A percentile compares a stretch with the other conserved stretches of the same genome.
Evolutionary conservation across 2,329 filamentous ascomycete genomes (phyloP).

Genomic region (Tolypocladium ophioglossoides): DNA sequence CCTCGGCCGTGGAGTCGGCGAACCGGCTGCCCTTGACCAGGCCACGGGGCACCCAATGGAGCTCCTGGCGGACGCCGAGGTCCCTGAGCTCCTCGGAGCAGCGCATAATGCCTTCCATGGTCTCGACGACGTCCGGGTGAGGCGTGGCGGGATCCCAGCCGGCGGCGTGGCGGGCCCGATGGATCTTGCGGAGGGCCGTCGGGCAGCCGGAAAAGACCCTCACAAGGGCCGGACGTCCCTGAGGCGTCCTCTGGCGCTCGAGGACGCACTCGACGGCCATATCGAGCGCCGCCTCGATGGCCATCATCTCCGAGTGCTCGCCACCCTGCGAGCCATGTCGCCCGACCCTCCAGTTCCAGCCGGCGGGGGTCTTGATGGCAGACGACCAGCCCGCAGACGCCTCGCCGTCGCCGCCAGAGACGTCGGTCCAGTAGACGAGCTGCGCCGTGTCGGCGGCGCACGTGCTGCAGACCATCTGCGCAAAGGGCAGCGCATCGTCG

Average conservation of each 20-base stretch:
- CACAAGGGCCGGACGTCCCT: not conserved
- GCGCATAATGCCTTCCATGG: not conserved
- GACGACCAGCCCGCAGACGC: not conserved
- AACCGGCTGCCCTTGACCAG: constrained; percentile 3
- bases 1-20: constrained; percentile 1
- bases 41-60: constrained; percentile 10
- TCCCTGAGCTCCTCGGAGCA: not conserved
- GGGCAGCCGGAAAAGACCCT: constrained; percentile 6
- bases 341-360: not conserved
- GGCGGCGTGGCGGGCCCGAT: not conserved
- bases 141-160: not conserved
- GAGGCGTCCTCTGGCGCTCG: not conserved
- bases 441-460: not conserved
- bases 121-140: not conserved
- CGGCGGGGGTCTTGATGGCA: not conserved
- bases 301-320: constrained; percentile 3
- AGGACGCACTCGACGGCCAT: constrained; percentile 1
- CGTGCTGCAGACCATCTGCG: not conserved
- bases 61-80: constrained; percentile 2
- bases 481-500: not conserved
- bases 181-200: not conserved
- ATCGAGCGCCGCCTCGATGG: constrained; percentile 6
- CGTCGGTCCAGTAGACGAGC: constrained; percentile 1
- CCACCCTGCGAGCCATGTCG: not conserved
- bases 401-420: not conserved